These are phyloP conservation scores for Pezicula neosporulosa DNA, from an alignment of 2,329 filamentous ascomycete genomes.

Conservation along the genomic window DNA sequence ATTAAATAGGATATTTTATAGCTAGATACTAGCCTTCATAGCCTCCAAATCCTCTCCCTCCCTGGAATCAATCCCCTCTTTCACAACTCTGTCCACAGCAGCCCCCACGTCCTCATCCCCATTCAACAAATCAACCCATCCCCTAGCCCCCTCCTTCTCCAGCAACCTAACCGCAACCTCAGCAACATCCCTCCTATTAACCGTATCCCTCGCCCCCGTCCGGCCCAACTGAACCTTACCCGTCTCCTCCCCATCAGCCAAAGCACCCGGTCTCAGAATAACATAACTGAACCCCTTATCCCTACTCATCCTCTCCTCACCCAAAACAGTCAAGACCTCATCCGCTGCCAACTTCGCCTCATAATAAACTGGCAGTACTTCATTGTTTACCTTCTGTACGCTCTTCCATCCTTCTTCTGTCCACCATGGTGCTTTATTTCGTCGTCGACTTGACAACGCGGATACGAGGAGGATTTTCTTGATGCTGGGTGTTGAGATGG, in stretches of 20 bases:
- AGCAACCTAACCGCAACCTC: slow-evolving; percentile 52
- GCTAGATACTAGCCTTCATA: slow-evolving; percentile 14
- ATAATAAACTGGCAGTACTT: slow-evolving; percentile 50
- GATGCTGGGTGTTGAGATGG: slow-evolving; percentile 49
- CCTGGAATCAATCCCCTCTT: slow-evolving; percentile 45
- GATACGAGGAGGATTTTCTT: slow-evolving; percentile 64
- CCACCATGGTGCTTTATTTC: slow-evolving; percentile 53
- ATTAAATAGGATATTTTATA: not conserved
- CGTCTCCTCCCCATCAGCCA: slow-evolving; percentile 45
- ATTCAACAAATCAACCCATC: slow-evolving; percentile 54
- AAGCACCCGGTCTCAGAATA: slow-evolving; percentile 47
- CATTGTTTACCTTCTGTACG: slow-evolving; percentile 35
- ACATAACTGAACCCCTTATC: slow-evolving; percentile 37
- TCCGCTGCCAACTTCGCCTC: slow-evolving; percentile 59
- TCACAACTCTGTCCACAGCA: slow-evolving; percentile 46
- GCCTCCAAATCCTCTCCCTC: slow-evolving; percentile 44
- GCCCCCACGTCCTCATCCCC: slow-evolving; percentile 45
- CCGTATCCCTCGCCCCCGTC: slow-evolving; percentile 30
- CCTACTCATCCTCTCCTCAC: slow-evolving; percentile 31
- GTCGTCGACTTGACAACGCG: slow-evolving; percentile 52
- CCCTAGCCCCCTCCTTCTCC: slow-evolving; percentile 37
- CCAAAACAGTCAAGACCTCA: slow-evolving; percentile 48
- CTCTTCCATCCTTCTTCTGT: slow-evolving; percentile 40
- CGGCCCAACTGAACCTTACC: slow-evolving; percentile 39
- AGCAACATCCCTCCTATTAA: slow-evolving; percentile 58